These are phyloP conservation scores for Penicillium decumbens DNA, from an alignment of 2,329 filamentous ascomycete genomes.

Conservation along the genomic window DNA sequence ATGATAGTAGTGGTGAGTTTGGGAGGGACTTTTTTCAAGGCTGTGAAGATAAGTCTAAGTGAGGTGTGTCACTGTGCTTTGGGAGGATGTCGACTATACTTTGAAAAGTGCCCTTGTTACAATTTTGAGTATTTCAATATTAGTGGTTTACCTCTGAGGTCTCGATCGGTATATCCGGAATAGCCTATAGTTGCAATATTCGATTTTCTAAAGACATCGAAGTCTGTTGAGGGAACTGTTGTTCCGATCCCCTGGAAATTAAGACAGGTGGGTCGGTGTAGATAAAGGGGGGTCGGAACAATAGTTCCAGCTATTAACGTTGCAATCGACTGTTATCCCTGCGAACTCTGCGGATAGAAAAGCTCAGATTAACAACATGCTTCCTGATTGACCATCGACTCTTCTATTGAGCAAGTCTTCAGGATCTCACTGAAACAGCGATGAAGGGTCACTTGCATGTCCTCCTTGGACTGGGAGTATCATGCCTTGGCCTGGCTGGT, in stretches of 20 bases:
- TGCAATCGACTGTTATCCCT: background rate
- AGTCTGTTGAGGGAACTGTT: too few species aligned
- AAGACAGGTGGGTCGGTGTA: too few species aligned
- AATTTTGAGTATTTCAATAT: too few species aligned
- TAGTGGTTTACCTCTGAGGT: too few species aligned
- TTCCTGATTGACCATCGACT: background rate
- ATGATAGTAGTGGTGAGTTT: slow-evolving; percentile 55
- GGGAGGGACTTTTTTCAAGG: slow-evolving; percentile 56
- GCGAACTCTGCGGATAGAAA: background rate
- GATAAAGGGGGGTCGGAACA: too few species aligned
- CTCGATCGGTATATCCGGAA: too few species aligned
- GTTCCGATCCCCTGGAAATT: too few species aligned
- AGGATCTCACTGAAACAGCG: background rate
- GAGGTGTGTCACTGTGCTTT: background rate
- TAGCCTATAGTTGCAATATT: too few species aligned
- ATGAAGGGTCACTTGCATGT: slow-evolving; percentile 7
- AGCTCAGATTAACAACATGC: background rate
- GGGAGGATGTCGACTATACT: background rate
- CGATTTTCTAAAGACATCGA: too few species aligned
- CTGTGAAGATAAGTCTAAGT: slow-evolving; percentile 52
- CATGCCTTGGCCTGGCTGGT: slow-evolving; percentile 3
- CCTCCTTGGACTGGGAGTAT: slow-evolving; percentile 6
- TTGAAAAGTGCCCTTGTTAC: background rate
- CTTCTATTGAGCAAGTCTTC: background rate
- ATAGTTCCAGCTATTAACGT: background rate